Base-by-base conservation (phyloP, 257 asterid species). In the Marsdenia floribunda region DNA sequence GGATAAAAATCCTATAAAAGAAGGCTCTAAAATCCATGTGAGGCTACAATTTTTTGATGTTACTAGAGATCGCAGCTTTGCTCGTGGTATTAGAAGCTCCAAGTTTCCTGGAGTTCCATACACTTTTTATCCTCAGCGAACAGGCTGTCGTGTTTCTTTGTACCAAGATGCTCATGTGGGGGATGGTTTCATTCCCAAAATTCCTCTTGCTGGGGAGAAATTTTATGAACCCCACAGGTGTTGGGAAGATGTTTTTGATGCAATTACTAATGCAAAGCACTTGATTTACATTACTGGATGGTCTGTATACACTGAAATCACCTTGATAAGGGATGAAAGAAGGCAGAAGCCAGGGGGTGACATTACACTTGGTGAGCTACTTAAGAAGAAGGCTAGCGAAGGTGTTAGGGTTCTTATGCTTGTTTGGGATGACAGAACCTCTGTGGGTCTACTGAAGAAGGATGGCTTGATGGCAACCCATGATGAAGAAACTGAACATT, bases 401-500 rank as follows among this genome's bases (percentile, higher is more conserved):
- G 98, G 97, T 53, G 90, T 92, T 73, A 81, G 71, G 26, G 98
- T 92, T 58, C 86, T 88, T 38, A 88, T 90, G 92, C 90, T 92
- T 71, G 96, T 92, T 61, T 92, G 97, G 97, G 97, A 92, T 9
- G 97, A 92, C 61, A 77, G 96, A 58, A 92, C 97, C 42, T 92
- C 97, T 0, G 96, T 90, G 18, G 86, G 83, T 11, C 52, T 86
- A 55, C 79, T 90, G 65, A 92, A 89, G 85, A 90, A 87, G 76
- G 97, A 90, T 42, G 97, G 97, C 11, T 77, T 90, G 61, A 90
- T 92, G 98, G 96, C 94, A 9, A 92, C 98, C 33, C 98, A 92
- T 3, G 98, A 92, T 16, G 94, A 92, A 78, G 94, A 92, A 65
- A 89, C 98, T 1, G 88, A 80, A 53, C 60, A 75, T 0, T 92